Conservation (phyloP, 1,284 basidiomycete species). For the Pascua sp. region DNA sequence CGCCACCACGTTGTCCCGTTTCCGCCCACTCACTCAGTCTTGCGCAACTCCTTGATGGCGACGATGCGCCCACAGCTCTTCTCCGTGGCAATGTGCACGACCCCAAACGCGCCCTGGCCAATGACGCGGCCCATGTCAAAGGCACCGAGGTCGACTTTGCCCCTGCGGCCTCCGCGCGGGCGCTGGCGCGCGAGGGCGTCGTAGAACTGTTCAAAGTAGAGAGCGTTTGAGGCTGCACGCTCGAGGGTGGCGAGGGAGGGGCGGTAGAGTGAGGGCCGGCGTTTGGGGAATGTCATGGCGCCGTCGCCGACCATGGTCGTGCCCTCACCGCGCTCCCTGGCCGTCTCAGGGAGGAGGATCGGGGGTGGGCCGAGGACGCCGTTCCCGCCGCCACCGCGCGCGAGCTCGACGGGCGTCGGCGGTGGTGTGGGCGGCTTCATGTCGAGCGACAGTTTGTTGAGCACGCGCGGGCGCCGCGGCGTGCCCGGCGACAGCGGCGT, state of each 20-base stretch:
- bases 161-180: constrained; percentile 21
- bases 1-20: too few species aligned
- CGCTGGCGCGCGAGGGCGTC: constrained; percentile 65
- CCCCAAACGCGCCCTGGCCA: constrained; percentile 77
- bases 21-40: constrained; percentile 64
- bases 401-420: neutral
- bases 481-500: neutral
- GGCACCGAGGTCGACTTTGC: constrained; percentile 74
- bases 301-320: neutral
- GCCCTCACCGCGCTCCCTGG: too few species aligned
- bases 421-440: neutral
- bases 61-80: constrained; percentile 69
- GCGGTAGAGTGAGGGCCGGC: constrained; percentile 34
- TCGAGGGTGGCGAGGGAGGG: constrained; percentile 88
- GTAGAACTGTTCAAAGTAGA: constrained; percentile 96
- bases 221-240: constrained; percentile 83
- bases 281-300: neutral
- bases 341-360: too few species aligned
- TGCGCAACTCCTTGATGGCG: constrained; percentile 97
- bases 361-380: neutral
- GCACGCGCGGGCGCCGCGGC: constrained; percentile 8
- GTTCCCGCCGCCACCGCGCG: neutral
- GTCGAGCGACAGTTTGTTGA: constrained; percentile 16
- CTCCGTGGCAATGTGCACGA: constrained; percentile 88
- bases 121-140: constrained; percentile 92